Evolutionary conservation across 495 filamentous ascomycete species (phyloP), one percentile per base, ranked within the genome.

Genomic region (Aspergillus ellipticus): DNA sequence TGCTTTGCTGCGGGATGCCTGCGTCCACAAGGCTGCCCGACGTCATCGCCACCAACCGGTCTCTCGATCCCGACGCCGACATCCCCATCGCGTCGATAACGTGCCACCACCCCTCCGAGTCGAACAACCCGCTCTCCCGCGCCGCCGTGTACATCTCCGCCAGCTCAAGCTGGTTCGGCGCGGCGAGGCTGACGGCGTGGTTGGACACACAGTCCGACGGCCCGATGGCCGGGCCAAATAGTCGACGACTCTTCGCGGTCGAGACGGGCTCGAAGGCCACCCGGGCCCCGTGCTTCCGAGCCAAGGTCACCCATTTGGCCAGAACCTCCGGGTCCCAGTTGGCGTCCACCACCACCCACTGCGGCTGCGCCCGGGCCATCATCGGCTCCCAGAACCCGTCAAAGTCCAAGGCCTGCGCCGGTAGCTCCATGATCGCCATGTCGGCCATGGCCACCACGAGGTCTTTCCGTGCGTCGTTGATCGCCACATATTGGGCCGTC

Each of bases 221-320:
- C 46, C 50, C 72, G 54, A 73, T 67, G 9, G 65, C 56, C 8
- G 69, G 59, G 21, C 71, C 67, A 62, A 97, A 91, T 4, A 97
- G 69, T 3, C 85, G 76, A 8, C 79, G 72, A 7, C 89, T 80
- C 69, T 98, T 98, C 42, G 79, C 82, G 2, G 78, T 78, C 2
- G 90, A 94, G 9, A 97, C 95, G n/a, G 94, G 94, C 66, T 98
- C 94, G 59, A 92, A 95, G 15, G 86, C 86, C n/a, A 91, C 78
- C 2, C 76, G 73, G 7, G 83, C 77, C 15, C 73, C 72, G 52
- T 79, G 61, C 43, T 69, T 68, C 51, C 79, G 81, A 24, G 76
- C 88, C n/a, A 82, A 63, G 8, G 67, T 54, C 33, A 86, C 70
- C 88, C 87, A 91, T 45, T 78, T 76, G 29, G 74, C 73, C 13